A percentile compares a stretch with the other conserved stretches of the same genome.
Evolutionary conservation across 768 basidiomycete species (phyloP).

Genomic region (Cystobasidiopsis lactophilus): DNA sequence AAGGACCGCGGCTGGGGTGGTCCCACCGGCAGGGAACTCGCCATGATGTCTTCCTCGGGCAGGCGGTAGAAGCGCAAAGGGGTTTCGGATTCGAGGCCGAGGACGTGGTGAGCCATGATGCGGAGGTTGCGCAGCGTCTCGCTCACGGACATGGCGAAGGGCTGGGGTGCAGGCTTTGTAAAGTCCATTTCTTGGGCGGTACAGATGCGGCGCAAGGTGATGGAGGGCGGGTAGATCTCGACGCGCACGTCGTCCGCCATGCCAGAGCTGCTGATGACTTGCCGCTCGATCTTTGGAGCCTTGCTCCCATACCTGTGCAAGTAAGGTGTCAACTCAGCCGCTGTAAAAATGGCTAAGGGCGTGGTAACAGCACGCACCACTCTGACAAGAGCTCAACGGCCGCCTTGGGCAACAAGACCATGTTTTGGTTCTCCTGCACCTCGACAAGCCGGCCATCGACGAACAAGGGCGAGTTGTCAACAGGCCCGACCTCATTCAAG

Average conservation of each 20-base stretch:
- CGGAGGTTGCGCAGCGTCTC: slow-evolving; percentile 8
- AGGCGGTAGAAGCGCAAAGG: slow-evolving; percentile 39
- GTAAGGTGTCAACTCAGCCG: background rate
- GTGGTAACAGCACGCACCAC: slow-evolving; percentile 36
- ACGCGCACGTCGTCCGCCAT: slow-evolving; percentile 33
- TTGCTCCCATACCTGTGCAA: slow-evolving; percentile 46
- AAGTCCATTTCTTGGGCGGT: slow-evolving; percentile 15
- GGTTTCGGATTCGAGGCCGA: slow-evolving; percentile 8
- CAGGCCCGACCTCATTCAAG: slow-evolving; percentile 31
- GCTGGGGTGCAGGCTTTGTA: slow-evolving; percentile 15
- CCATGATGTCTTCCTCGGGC: slow-evolving; percentile 16
- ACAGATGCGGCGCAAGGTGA: slow-evolving; percentile 37
- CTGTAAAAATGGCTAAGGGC: background rate
- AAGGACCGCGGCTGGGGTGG: background rate
- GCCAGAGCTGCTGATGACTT: slow-evolving; percentile 40
- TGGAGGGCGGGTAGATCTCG: slow-evolving; percentile 48
- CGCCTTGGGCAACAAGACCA: slow-evolving; percentile 49
- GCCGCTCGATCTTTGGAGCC: slow-evolving; percentile 37
- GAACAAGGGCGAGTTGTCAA: slow-evolving; percentile 49
- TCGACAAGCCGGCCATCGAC: slow-evolving; percentile 30
- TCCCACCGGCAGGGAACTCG: background rate
- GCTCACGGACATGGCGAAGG: too few relatives aligned
- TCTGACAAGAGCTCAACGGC: slow-evolving; percentile 45
- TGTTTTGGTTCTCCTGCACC: slow-evolving; percentile 40
- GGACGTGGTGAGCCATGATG: slow-evolving; percentile 10